Evolutionary conservation across 352 stramenopile genomes (phyloP), one percentile per base, ranked within the genome.

Genomic region (Phytophthora colocasiae): DNA sequence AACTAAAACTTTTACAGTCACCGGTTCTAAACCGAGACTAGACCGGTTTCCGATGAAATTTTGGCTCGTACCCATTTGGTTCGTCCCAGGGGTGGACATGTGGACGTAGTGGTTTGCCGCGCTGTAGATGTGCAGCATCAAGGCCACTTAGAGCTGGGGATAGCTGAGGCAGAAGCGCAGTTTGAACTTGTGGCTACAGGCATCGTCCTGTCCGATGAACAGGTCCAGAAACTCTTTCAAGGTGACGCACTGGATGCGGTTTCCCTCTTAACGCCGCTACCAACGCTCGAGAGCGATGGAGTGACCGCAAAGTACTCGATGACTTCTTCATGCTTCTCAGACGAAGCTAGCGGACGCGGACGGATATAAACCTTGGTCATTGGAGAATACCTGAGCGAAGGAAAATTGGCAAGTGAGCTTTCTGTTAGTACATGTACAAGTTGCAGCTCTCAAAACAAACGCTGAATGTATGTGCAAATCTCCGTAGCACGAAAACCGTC

Each of bases 131-230:
- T n/a, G 27, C 39, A 57, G 6, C 56, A 73, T 43, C 12, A 12
- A 15, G 39, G 32, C 1, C 12, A 31, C 6, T 8, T 46, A 19
- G 40, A 19, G 17, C 40, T 70, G 22, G 63, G 61, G 4, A 38
- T 58, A 1, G 62, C 57, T 3, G 61, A 69, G 15, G 26, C 38
- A 6, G 80, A 91, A 70, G 45, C 46, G 15, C 80, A 92, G 73
- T 89, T 80, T 43, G 78, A 85, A 47, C 72, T 87, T 11, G 62
- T 89, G 31, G 78, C 80, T 24, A 71, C 69, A 26, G 80, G 80
- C 0, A 39, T 89, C 40, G 63, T 29, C 43, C 22, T 83, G 39
- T 31, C 15, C 17, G 58, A 67, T 27, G 40, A 63, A 10, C 52
- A 84, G 36, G 36, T 81, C 27, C 41, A 63, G 3, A 26, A 59